Evolutionary conservation across 2,329 filamentous ascomycete species (phyloP), one percentile per base, ranked within the genome.

Genomic region (Neospermospora avenae): DNA sequence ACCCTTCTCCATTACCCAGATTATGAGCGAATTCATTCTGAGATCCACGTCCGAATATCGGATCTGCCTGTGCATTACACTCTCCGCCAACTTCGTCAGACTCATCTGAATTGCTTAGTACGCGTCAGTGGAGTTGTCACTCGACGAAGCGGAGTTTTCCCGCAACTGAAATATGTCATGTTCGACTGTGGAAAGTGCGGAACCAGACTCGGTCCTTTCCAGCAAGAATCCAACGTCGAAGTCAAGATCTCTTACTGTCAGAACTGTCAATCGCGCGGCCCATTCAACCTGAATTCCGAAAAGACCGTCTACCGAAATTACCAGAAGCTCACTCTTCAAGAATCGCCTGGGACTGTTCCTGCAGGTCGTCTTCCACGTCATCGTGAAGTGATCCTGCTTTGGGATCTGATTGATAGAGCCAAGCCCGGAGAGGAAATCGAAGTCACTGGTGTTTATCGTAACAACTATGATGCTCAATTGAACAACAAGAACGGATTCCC

Each of bases 401-500:
- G 95, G 85, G 95, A 99, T 77, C 81, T 99, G 57, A 99, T 99
- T 67, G 95, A 99, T 75, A 90, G 85, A 65, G 93, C 93, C 44
- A 99, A 99, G 78, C 95, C 95, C 28, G 95, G 95, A 58, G 95
- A 99, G 75, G 96, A 99, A 73, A 93, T 99, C 59, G 95, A 99
- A 72, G 87, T 99, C 10, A 98, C 93, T 7, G 95, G 95, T 65
- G 90, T 96, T 68, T 99, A 99, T 77, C 88, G 92, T 69, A 99
- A 99, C 80, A 98, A 96, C 77, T 99, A 97, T 72, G 93, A 98
- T 73, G 93, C 95, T 3, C 91, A 96, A 69, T 83, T 99, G 57
- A 99, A 99, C 78, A 98, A 97, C 78, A 93, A 95, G 72, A 99
- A 98, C 72, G 95, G 95, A 4, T 98, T 99, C 77, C 95, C 95